Evolutionary conservation across 2,329 filamentous ascomycete genomes (phyloP), one percentile per base, ranked within the genome.

Genomic region (Epichloe glyceriae): DNA sequence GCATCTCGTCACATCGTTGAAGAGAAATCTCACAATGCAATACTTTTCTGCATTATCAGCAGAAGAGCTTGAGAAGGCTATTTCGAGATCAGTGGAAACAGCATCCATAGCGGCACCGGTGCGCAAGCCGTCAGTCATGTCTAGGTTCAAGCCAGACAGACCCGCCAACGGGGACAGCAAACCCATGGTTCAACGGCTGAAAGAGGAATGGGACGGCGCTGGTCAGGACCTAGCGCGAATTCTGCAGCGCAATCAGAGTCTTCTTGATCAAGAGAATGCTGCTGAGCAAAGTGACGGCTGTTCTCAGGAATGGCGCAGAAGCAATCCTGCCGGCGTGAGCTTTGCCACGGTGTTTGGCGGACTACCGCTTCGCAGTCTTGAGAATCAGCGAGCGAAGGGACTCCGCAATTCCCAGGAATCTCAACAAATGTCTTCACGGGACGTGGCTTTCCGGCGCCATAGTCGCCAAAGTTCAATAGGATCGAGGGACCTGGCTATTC

Each of bases 1-100:
- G 34, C 73, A 73, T 58, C 60, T 77, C 26, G 67, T 72, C 19
- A 68, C 67, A 54, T 69, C 69, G 47, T 60, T 76, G 30, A 65
- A 67, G 50, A 58, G 64, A 34, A 75, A 73, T 57, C 60, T 55
- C 6, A 67, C 65, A 11, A 68, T 76, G n/a, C 60, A 70, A 38
- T 65, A 70, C 40, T 74, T 73, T 46, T 70, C 71, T 0, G 66
- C 68, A 2, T 70, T 71, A 35, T 67, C 68, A 1, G 61, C 63
- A 7, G 52, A 57, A 5, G 68, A 71, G 55, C 61, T 71, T 12
- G 56, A 61, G 5, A 59, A 57, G 11, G 61, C 65, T 1, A 64
- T 71, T 26, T 58, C 64, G 34, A 70, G 61, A 42, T 62, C 65
- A 3, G 56, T 66, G 22, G 60, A 64, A 38, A 61, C 50, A 26